These are phyloP conservation scores for Trichoderma orchidacearum DNA, from an alignment of 495 filamentous ascomycete species.

Conservation along the genomic window DNA sequence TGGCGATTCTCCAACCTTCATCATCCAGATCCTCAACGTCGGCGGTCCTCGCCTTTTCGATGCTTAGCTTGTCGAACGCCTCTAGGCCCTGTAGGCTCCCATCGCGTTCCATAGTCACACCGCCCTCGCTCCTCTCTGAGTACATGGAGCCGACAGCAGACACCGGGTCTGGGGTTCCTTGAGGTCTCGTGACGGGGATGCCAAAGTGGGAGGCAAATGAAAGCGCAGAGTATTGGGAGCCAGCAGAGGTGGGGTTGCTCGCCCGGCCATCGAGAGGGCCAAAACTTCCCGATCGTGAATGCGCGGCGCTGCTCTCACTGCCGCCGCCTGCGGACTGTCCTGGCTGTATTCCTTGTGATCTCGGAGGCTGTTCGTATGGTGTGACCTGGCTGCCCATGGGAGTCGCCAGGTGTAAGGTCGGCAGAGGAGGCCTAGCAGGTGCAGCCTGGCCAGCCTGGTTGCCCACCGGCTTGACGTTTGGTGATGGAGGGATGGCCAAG, in stretches of 20 bases:
- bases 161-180: conserved; percentile 67
- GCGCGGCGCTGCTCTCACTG: conserved; percentile 49
- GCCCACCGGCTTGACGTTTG: conserved; percentile 57
- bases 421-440: conserved; percentile 44
- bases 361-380: conserved; percentile 42
- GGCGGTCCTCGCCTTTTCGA: conserved; percentile 66
- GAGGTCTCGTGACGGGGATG: conserved; percentile 33
- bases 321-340: conserved; percentile 53
- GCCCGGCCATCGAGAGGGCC: conserved; percentile 57
- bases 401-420: conserved; percentile 66
- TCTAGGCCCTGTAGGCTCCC: conserved; percentile 53
- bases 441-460: conserved; percentile 20
- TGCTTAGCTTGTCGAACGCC: conserved; percentile 56
- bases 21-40: conserved; percentile 94
- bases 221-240: conserved; percentile 61
- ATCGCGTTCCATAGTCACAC: conserved; percentile 60
- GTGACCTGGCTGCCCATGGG: conserved; percentile 64
- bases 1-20: conserved; percentile 86
- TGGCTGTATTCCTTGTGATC: conserved; percentile 26
- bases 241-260: conserved; percentile 69
- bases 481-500: conserved; percentile 75
- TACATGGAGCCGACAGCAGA: conserved; percentile 78
- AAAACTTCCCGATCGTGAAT: conserved; percentile 63
- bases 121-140: conserved; percentile 56
- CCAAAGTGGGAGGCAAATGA: conserved; percentile 61